A percentile compares a stretch with the other conserved stretches of the same genome.
These are phyloP conservation scores for Hymenoscyphus repandus DNA, from an alignment of 2,329 filamentous ascomycete species.

Conservation along the genomic window DNA sequence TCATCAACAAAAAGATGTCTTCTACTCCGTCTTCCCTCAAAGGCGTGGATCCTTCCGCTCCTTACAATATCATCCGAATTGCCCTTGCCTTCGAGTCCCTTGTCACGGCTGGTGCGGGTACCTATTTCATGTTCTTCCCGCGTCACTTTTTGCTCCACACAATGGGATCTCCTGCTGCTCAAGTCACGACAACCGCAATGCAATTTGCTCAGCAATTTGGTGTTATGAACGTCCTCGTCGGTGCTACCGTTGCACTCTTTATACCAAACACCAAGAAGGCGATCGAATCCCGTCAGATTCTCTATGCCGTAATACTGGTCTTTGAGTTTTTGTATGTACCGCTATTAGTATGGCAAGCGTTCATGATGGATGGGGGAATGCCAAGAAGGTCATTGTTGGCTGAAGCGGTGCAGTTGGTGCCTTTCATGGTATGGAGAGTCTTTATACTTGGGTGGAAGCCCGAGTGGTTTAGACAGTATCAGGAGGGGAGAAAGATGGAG, in stretches of 20 bases:
- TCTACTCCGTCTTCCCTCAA: not conserved
- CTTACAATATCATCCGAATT: constrained; percentile 1
- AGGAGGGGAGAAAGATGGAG: constrained; percentile 1
- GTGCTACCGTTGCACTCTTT: not conserved
- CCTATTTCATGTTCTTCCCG: constrained; percentile 2
- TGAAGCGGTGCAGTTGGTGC: not conserved
- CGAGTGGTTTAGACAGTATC: not conserved
- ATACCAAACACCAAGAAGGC: not conserved
- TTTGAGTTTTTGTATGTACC: not conserved
- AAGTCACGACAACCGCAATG: not conserved
- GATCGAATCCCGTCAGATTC: not conserved
- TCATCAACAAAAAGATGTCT: not conserved
- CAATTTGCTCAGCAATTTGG: not conserved
- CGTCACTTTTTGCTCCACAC: not conserved
- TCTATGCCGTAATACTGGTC: not conserved
- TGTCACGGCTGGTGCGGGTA: not conserved
- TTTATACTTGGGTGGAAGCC: not conserved
- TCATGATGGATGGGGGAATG: not conserved
- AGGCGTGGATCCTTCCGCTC: not conserved
- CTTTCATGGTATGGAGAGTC: not conserved
- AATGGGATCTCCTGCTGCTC: not conserved
- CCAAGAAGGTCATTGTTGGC: not conserved
- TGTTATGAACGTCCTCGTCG: not conserved
- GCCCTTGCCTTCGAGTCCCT: constrained; percentile 5
- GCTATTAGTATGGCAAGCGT: not conserved